phyloP scores from a whole-genome alignment of 2,329 filamentous ascomycete genomes.

The Sporothrix euskadiensis region DNA sequence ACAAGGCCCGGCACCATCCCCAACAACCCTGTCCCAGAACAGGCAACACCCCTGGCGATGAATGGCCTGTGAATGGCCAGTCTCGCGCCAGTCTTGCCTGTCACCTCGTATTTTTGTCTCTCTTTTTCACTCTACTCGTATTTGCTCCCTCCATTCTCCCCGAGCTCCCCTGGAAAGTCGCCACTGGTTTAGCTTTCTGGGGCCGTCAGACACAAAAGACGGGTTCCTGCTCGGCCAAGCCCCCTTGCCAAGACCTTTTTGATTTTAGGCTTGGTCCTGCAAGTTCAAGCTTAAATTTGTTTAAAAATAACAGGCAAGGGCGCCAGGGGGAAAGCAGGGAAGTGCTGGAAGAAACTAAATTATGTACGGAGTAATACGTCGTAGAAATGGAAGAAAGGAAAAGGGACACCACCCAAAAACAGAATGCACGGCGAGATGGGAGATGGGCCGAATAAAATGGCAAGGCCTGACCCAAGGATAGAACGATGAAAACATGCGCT shows the following conservation, averaged over 20 bases:
- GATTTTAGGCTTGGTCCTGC: slow-evolving; percentile 1
- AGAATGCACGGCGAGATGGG: slow-evolving; percentile 4
- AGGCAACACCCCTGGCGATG: neutral
- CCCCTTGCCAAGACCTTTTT: slow-evolving; percentile 22
- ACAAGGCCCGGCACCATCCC: neutral
- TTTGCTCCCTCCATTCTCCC: neutral
- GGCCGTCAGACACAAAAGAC: neutral
- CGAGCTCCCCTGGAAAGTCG: neutral
- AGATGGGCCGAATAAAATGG: neutral
- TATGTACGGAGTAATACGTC: no score
- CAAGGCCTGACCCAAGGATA: neutral
- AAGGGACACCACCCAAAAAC: neutral
- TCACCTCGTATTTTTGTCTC: slow-evolving; percentile 10
- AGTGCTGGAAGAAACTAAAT: neutral
- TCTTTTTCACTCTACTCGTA: neutral
- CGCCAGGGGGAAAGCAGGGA: neutral
- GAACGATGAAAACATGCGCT: neutral
- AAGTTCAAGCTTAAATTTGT: slow-evolving; percentile 12
- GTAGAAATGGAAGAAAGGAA: neutral
- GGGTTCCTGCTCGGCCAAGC: slow-evolving; percentile 12
- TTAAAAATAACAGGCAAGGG: neutral
- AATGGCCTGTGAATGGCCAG: slow-evolving; percentile 2
- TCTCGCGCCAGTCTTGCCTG: neutral
- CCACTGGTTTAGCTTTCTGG: slow-evolving; percentile 17
- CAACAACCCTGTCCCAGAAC: slow-evolving; percentile 14